Evolutionary conservation across 1,139 yeast genomes (phyloP), one percentile per base, ranked within the genome.

Genomic region (Debaryomycetaceae sp.): DNA sequence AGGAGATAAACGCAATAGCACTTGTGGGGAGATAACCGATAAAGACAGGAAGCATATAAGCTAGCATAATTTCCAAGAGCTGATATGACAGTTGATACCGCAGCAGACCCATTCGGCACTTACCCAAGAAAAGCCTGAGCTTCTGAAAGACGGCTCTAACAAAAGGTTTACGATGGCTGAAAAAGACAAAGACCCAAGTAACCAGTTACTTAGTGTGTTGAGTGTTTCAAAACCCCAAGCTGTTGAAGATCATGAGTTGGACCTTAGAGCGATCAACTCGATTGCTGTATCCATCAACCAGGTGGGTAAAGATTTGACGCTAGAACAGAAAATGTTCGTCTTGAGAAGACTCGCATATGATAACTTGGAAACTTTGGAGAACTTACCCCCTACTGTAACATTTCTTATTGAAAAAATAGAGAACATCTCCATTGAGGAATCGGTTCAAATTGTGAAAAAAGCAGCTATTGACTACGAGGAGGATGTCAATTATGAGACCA

Each of bases 401-500:
- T 73, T 57, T 49, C 59, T 75, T 55, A 55, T 69, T 50, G 66
- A 65, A 32, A 70, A 70, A 47, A 59, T 74, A 37, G 61, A 58
- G 17, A 46, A 49, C 15, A 47, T 78, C 52, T 39, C 67, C 2
- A 53, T 61, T 14, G 66, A 61, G 8, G 74, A 73, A 40, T 70
- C 81, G 0, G 26, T 73, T 3, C 62, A 58, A 17, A 67, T 76
- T 34, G 59, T 80, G 37, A 51, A 58, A 36, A 58, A 63, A n/a
- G 65, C 73, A 5, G 44, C 68, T 4, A 60, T 49, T 1, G 68
- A 70, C 31, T 79, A 75, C 49, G 50, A 52, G 2, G 69, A 62
- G 33, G 86, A 80, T 53, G 65, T 70, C 39, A 80, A 80, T 50
- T 69, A 78, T 46, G 73, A 79, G 5, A 45, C 49, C 6, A 61